These are phyloP conservation scores for Solanum sitiens DNA, from an alignment of 257 asterid species.

Conservation along the genomic window DNA sequence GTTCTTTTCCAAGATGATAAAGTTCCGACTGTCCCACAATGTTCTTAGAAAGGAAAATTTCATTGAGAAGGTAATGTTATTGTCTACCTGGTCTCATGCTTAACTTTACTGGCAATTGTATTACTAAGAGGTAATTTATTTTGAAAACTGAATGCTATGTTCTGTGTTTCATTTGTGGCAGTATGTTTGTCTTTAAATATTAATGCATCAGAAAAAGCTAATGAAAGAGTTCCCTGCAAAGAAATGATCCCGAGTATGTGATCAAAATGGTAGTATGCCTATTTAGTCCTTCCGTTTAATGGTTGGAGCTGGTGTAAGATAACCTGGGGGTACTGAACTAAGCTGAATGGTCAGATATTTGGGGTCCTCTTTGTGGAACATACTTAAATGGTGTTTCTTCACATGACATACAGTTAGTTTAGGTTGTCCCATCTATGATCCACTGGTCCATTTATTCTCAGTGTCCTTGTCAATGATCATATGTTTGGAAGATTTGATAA, in stretches of 20 bases:
- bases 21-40: slow-evolving; percentile 48
- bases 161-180: not conserved
- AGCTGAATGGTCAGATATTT: not conserved
- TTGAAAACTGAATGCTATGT: not conserved
- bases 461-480: not conserved
- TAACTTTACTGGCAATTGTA: not conserved
- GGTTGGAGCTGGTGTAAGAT: not conserved
- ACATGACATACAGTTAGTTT: not conserved
- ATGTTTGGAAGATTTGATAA: not conserved
- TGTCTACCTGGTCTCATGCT: not conserved
- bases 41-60: slow-evolving; percentile 54
- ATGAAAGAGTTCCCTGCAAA: not conserved
- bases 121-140: not conserved
- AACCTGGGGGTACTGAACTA: not conserved
- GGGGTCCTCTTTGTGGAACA: not conserved
- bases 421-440: not conserved
- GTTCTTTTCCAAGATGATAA: slow-evolving; percentile 83
- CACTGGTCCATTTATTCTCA: not conserved
- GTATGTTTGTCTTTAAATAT: not conserved
- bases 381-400: not conserved
- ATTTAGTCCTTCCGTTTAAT: not conserved
- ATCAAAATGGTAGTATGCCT: not conserved
- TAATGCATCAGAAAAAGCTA: not conserved
- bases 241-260: not conserved
- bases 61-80: slow-evolving; percentile 57